Percentiles rank a stretch among this genome's conserved stretches.
phyloP scores from a whole-genome alignment of 371 early-diverging fungal genomes.

The Mortierella sp. region DNA sequence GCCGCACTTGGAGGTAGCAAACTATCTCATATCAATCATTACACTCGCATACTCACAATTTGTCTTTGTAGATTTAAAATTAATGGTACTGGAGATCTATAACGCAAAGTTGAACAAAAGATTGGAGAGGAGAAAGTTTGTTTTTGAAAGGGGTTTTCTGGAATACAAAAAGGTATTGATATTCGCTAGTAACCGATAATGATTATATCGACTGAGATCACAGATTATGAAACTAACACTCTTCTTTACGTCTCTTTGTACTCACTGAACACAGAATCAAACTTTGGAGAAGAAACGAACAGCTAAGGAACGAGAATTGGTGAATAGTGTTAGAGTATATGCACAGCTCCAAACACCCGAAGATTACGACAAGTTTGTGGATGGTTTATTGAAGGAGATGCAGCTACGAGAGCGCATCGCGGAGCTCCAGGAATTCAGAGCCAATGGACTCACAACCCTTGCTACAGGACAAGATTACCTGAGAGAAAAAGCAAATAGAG shows the following conservation, averaged over 20 bases:
- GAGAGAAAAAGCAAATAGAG: slow-evolving; percentile 65
- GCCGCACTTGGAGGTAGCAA: neutral
- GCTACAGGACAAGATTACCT: slow-evolving; percentile 84
- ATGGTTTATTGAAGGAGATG: slow-evolving; percentile 85
- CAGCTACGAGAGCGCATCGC: slow-evolving; percentile 81
- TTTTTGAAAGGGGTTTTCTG: slow-evolving; percentile 88
- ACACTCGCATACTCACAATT: neutral
- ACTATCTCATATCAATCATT: too few relatives aligned
- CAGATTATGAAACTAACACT: neutral
- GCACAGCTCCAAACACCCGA: slow-evolving; percentile 86
- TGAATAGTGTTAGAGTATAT: slow-evolving; percentile 86
- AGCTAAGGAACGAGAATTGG: slow-evolving; percentile 88
- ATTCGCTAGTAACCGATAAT: neutral
- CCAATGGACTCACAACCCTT: slow-evolving; percentile 86
- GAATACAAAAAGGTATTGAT: slow-evolving; percentile 80
- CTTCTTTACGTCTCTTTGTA: neutral
- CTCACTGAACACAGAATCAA: slow-evolving; percentile 65
- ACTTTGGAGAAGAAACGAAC: slow-evolving; percentile 82
- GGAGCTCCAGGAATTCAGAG: slow-evolving; percentile 91
- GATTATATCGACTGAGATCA: neutral
- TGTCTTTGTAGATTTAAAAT: slow-evolving; percentile 77
- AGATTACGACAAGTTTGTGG: slow-evolving; percentile 87
- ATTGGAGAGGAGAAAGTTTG: slow-evolving; percentile 85
- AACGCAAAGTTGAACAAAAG: slow-evolving; percentile 89
- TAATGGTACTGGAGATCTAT: slow-evolving; percentile 94